Evolutionary conservation across 257 asterid genomes (phyloP), one percentile per base, ranked within the genome.

Genomic region (Pogostemon cablin): DNA sequence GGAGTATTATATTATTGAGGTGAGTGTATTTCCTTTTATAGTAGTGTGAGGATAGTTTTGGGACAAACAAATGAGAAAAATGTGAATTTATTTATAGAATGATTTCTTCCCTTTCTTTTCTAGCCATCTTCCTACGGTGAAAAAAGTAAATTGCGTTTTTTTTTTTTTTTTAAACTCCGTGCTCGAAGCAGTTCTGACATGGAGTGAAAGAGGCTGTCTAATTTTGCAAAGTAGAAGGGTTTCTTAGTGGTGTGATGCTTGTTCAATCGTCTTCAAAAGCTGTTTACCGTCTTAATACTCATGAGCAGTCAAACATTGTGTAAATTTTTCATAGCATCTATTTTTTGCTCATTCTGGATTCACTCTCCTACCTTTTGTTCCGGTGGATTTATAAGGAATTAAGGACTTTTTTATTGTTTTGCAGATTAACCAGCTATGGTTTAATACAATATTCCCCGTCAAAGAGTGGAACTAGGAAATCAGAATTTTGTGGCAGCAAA

Each of bases 371-470:
- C 43, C 35, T 10, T 62, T 7, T 52, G 54, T 11, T 48, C 10
- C 37, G 11, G 55, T 42, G 9, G 40, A 62, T 60, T 47, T 10
- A 1, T 5, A 32, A 35, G 10, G 15, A 57, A 69, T 40, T 17
- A 20, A 7, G 10, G 11, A 25, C 41, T 67, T 11, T 17, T 72
- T 4, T 71, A 39, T 42, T 57, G 57, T 34, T 37, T 46, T 71
- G 75, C 83, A 75, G 80, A 66, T 75, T 54, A 70, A 70, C 70
- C 32, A 71, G 55, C 43, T 41, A 5, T 62, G 11, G 37, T 43
- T 17, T 42, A 35, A 34, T 64, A 34, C 57, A 17, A 37, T 41
- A 67, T 43, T 63, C 74, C 57, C 3, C 47, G 38, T 49, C 44
- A 47, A 69, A 56, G 48, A 40, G 75, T 32, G 54, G 73, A 57